Percentiles rank a stretch among this genome's conserved stretches.
Evolutionary conservation across 1,284 basidiomycete species (phyloP).

Genomic region (Microbotryum lychnidis-dioicae): DNA sequence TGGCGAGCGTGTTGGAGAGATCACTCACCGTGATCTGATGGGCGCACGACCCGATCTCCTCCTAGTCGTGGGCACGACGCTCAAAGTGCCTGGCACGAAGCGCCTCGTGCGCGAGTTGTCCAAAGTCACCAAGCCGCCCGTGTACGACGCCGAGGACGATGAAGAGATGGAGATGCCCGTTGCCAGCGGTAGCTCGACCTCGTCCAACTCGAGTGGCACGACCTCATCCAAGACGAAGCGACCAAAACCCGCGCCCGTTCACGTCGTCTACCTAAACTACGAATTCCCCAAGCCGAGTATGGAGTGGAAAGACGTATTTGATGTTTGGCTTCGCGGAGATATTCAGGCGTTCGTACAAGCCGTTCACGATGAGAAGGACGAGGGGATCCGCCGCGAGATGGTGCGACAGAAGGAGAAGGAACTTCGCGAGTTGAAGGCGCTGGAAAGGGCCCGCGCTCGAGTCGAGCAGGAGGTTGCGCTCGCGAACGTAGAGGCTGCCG

Average conservation of each 20-base stretch:
- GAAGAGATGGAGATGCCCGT: slow-evolving; percentile 20
- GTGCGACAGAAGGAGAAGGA: too few relatives aligned
- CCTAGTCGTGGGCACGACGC: slow-evolving; percentile 81
- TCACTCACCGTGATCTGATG: slow-evolving; percentile 65
- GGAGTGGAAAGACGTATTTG: slow-evolving; percentile 87
- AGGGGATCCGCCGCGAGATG: background rate
- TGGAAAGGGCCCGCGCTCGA: too few relatives aligned
- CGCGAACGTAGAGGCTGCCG: too few relatives aligned
- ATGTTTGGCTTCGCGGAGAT: slow-evolving; percentile 83
- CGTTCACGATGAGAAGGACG: slow-evolving; percentile 16
- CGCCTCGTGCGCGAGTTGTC: slow-evolving; percentile 84
- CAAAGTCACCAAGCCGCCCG: slow-evolving; percentile 55
- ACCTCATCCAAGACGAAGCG: slow-evolving; percentile 16
- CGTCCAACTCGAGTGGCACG: slow-evolving; percentile 5
- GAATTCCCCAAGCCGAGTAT: slow-evolving; percentile 77
- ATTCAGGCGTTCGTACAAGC: slow-evolving; percentile 63
- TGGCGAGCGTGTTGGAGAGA: slow-evolving; percentile 74
- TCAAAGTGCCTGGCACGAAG: slow-evolving; percentile 86
- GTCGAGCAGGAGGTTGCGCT: too few relatives aligned
- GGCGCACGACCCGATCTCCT: slow-evolving; percentile 62
- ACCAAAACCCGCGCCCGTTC: slow-evolving; percentile 49
- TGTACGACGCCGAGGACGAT: slow-evolving; percentile 16
- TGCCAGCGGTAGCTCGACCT: background rate
- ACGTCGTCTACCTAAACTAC: slow-evolving; percentile 74
- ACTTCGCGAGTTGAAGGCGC: too few relatives aligned